Evolutionary conservation across 306 rosid genomes (phyloP).

Genomic region (Sicyos edulis): DNA sequence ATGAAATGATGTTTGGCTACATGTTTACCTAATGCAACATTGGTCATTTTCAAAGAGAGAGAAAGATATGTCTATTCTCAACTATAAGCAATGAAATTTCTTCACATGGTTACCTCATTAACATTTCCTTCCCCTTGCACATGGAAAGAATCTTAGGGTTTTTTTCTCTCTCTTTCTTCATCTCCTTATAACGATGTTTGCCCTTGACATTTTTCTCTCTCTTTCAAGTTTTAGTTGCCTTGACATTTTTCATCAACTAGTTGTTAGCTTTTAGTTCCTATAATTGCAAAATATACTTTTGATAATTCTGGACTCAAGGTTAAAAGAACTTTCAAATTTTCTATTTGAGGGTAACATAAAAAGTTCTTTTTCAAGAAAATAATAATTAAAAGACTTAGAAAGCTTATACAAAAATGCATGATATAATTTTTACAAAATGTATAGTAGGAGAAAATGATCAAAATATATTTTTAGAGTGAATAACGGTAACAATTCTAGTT

Average conservation of each 20-base stretch:
- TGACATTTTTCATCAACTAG: neutral
- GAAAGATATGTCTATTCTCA: neutral
- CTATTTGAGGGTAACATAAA: too few relatives aligned
- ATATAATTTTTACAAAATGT: too few relatives aligned
- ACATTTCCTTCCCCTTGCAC: constrained; percentile 16
- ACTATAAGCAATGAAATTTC: neutral
- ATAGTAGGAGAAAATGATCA: too few relatives aligned
- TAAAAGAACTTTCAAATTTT: too few relatives aligned
- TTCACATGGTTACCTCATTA: constrained; percentile 14
- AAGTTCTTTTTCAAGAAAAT: too few relatives aligned
- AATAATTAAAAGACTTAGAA: too few relatives aligned
- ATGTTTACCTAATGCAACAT: constrained; percentile 1
- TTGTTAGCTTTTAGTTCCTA: neutral
- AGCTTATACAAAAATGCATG: too few relatives aligned
- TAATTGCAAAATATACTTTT: too few relatives aligned
- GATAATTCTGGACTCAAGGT: too few relatives aligned
- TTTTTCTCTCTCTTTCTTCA: neutral
- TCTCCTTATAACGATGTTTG: neutral
- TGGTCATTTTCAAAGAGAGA: constrained; percentile 10
- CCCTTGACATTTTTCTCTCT: neutral
- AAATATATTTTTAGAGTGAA: too few relatives aligned
- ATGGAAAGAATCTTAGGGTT: constrained; percentile 14
- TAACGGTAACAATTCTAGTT: too few relatives aligned
- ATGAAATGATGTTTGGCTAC: constrained; percentile 12
- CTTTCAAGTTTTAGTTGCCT: neutral